Evolutionary conservation across 441 rosid species (phyloP).

Genomic region (Gossypium schwendimanii): DNA sequence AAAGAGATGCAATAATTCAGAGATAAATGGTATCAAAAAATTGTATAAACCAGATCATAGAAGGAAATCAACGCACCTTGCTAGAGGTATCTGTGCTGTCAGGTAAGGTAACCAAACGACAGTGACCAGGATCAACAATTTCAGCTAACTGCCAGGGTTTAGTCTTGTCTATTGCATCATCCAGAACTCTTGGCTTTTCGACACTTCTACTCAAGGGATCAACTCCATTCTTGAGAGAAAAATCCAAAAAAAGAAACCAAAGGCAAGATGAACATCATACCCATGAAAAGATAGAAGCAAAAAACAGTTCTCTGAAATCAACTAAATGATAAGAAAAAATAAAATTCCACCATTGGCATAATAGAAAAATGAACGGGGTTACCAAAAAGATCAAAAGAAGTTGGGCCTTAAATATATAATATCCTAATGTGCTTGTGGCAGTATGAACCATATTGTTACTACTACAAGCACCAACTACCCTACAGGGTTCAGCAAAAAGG

Average conservation of each 20-base stretch:
- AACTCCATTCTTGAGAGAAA: slow-evolving; percentile 57
- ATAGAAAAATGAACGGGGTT: background rate
- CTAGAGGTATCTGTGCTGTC: slow-evolving; percentile 59
- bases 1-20: slow-evolving; percentile 12
- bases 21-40: background rate
- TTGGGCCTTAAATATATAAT: background rate
- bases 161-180: slow-evolving; percentile 52
- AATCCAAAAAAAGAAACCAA: slow-evolving; percentile 7
- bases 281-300: background rate
- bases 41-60: background rate
- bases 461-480: slow-evolving; percentile 8
- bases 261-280: slow-evolving; percentile 5
- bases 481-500: background rate
- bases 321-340: too few species aligned
- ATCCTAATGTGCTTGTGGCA: background rate
- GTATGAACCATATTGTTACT: background rate
- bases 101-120: slow-evolving; percentile 53
- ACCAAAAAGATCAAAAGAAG: background rate
- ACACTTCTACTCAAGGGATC: slow-evolving; percentile 52
- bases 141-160: slow-evolving; percentile 71
- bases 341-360: background rate
- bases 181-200: slow-evolving; percentile 56
- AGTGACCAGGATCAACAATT: slow-evolving; percentile 54
- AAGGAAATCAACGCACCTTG: slow-evolving; percentile 44
- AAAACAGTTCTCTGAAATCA: too few species aligned